Percentiles rank a stretch among this genome's conserved stretches.
These are phyloP conservation scores for Nitzschia sp. DNA, from an alignment of 108 stramenopile species.

Conservation along the genomic window DNA sequence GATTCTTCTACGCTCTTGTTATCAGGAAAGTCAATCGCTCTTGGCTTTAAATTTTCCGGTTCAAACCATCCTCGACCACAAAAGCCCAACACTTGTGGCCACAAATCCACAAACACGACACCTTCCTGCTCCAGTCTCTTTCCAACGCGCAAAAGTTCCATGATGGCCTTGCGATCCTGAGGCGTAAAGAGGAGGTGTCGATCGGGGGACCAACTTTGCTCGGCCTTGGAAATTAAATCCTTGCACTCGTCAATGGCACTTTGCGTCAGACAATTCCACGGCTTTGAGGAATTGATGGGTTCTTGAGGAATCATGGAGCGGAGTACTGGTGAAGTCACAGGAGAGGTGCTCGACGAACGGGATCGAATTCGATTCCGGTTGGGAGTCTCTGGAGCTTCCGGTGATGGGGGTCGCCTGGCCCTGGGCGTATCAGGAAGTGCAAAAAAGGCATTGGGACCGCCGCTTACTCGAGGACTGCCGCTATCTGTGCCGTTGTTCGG, in stretches of 20 bases:
- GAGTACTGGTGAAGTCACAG: constrained; percentile 81
- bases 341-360: constrained; percentile 28
- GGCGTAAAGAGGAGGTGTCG: constrained; percentile 78
- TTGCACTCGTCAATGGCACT: constrained; percentile 78
- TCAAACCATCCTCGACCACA: constrained; percentile 91
- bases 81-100: constrained; percentile 76
- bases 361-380: constrained; percentile 13
- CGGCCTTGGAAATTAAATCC: constrained; percentile 68
- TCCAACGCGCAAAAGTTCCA: constrained; percentile 77
- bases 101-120: constrained; percentile 71
- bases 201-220: constrained; percentile 77
- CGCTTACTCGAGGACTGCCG: not conserved
- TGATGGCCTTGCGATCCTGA: constrained; percentile 67
- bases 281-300: constrained; percentile 79
- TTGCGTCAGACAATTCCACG: constrained; percentile 89
- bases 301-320: constrained; percentile 78
- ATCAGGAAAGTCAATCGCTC: constrained; percentile 6
- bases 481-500: not conserved
- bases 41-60: not conserved
- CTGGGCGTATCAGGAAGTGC: constrained; percentile 20
- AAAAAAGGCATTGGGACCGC: constrained; percentile 16
- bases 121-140: constrained; percentile 79
- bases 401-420: constrained; percentile 13
- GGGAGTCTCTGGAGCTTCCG: constrained; percentile 26
- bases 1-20: constrained; percentile 5